Evolutionary conservation across 345 rosid species (phyloP), one percentile per base, ranked within the genome.

Genomic region (Sisymbrium altissimum): DNA sequence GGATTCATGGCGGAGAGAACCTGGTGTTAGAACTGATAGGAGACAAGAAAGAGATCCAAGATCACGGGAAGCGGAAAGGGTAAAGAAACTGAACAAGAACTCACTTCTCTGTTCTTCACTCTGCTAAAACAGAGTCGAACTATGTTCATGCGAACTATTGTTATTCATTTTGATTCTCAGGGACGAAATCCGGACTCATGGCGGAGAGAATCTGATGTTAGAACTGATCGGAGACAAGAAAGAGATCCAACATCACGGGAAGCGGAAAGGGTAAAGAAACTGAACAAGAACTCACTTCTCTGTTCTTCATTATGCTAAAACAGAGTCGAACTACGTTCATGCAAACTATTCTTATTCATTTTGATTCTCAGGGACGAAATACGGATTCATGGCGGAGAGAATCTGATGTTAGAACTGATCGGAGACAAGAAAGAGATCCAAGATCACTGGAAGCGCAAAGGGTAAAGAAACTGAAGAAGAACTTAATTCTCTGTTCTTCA

Each of bases 401-500:
- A 32, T 36, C 41, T 56, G 40, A 30, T 30, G 40, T 3, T 33
- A 30, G 39, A 30, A 30, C 41, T 32, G 14, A 33, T 56, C 19
- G 41, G 62, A 32, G 62, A 9, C 41, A 2, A 14, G 13, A 57
- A 57, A 35, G n/a, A 17, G 25, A 35, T 33, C 27, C 21, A 55
- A 30, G 61, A 9, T 57, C 63, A 9, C 9, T 13, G 40, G 23
- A 0, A 55, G 39, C 32, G 23, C n/a, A 55, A 3, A 57, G 44
- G 63, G 63, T 58, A 58, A 58, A 35, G 45, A 58, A 57, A 57
- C 25, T 56, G 41, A 33, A 35, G 23, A 55, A 55, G 61, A 32
- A 33, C 62, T 33, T 13, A n/a, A 12, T 32, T 4, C 41, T 56
- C 14, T 56, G 8, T 56, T 32, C 61, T 32, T 30, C 33, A 29